phyloP scores from a whole-genome alignment of 768 basidiomycete genomes.

The Leucosporidium creatinivorum region DNA sequence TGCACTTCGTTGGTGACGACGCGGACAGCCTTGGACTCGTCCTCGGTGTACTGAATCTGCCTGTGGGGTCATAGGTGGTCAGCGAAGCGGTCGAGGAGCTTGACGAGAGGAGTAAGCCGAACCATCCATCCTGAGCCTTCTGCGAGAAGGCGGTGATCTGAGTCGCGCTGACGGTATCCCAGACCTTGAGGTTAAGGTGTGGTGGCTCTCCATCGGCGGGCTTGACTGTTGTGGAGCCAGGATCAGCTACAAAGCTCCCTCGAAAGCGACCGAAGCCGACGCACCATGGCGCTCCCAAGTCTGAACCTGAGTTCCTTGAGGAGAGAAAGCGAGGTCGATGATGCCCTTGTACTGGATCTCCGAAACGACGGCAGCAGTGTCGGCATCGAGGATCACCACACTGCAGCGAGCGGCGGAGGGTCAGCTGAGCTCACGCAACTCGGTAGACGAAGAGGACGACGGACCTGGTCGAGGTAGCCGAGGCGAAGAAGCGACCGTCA shows the following conservation, averaged over 20 bases:
- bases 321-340: slow-evolving; percentile 83
- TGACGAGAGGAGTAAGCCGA: slow-evolving; percentile 11
- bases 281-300: slow-evolving; percentile 87
- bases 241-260: background rate
- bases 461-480: slow-evolving; percentile 29
- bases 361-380: slow-evolving; percentile 61
- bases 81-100: slow-evolving; percentile 36
- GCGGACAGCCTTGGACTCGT: slow-evolving; percentile 76
- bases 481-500: slow-evolving; percentile 36
- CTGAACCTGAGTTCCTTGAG: slow-evolving; percentile 83
- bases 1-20: slow-evolving; percentile 75
- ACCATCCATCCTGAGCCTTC: slow-evolving; percentile 85
- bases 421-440: background rate
- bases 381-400: slow-evolving; percentile 68
- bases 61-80: slow-evolving; percentile 37
- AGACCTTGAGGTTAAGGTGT: slow-evolving; percentile 90
- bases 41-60: slow-evolving; percentile 80
- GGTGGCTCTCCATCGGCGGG: slow-evolving; percentile 73
- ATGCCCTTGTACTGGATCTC: slow-evolving; percentile 68
- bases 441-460: background rate
- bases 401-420: slow-evolving; percentile 43
- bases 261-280: slow-evolving; percentile 30
- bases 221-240: slow-evolving; percentile 51
- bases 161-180: slow-evolving; percentile 74
- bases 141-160: slow-evolving; percentile 81